Percentiles rank a stretch among this genome's conserved stretches.
Conservation (phyloP, 1,284 basidiomycete species). For the Pascua sp. region DNA sequence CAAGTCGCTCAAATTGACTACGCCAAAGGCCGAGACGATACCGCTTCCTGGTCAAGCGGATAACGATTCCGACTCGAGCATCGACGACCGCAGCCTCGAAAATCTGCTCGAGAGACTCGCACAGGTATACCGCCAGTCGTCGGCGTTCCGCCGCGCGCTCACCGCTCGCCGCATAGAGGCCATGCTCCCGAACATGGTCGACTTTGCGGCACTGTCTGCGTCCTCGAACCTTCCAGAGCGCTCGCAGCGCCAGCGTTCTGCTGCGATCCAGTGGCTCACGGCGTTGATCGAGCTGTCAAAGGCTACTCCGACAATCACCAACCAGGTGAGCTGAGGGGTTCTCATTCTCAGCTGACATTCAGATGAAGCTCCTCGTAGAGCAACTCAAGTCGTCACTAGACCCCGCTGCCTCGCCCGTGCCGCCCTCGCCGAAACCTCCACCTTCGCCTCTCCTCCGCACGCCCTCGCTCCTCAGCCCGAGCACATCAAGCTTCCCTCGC, state of each 20-base stretch:
- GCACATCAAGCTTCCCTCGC: neutral
- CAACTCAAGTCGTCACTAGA: constrained; percentile 25
- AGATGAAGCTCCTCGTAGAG: constrained; percentile 40
- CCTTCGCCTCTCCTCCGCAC: neutral
- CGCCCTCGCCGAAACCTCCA: neutral
- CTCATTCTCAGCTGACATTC: neutral
- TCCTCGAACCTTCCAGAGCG: constrained; percentile 22
- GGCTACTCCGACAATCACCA: constrained; percentile 29
- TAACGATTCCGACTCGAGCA: neutral
- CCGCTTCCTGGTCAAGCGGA: neutral
- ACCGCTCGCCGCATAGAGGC: constrained; percentile 38
- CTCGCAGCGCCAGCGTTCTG: constrained; percentile 23
- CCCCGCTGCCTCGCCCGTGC: neutral
- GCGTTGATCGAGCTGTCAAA: constrained; percentile 35
- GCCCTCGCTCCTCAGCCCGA: neutral
- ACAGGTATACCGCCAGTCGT: constrained; percentile 26
- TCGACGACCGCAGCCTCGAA: constrained; percentile 26
- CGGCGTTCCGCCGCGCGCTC: constrained; percentile 32
- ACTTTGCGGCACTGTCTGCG: constrained; percentile 41
- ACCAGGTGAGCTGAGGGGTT: constrained; percentile 39
- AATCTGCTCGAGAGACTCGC: constrained; percentile 33
- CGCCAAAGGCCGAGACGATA: neutral
- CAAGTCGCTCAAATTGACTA: neutral
- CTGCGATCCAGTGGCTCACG: constrained; percentile 26
- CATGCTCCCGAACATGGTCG: constrained; percentile 41